Percentiles rank a stretch among this genome's conserved stretches.
These are phyloP conservation scores for Trichosporon asahii DNA, from an alignment of 1,284 basidiomycete genomes.

Conservation along the genomic window DNA sequence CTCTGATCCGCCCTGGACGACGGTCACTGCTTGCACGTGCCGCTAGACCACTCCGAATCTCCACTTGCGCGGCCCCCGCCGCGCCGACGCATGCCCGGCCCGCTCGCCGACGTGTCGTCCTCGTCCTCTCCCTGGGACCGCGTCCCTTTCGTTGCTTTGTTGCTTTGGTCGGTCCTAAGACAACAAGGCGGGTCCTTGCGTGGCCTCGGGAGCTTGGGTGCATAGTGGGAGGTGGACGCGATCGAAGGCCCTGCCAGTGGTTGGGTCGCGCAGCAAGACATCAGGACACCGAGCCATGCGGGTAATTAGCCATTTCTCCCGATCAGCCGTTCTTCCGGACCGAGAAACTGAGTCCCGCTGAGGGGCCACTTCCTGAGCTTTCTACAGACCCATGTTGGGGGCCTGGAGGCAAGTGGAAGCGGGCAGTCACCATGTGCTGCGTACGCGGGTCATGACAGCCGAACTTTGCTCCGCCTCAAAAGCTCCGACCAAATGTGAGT, in stretches of 20 bases:
- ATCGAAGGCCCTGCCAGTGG: not conserved
- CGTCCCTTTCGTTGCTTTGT: too few species aligned
- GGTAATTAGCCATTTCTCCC: not conserved
- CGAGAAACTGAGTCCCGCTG: not conserved
- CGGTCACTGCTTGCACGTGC: too few species aligned
- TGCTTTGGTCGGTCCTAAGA: not conserved
- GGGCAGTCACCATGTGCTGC: not conserved
- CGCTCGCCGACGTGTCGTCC: not conserved
- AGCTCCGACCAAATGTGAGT: too few species aligned
- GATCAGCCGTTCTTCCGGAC: not conserved
- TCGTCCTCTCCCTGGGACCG: too few species aligned
- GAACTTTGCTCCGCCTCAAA: not conserved
- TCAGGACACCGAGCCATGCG: not conserved
- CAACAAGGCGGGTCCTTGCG: not conserved
- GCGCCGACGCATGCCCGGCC: not conserved
- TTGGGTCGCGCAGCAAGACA: not conserved
- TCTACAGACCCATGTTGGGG: not conserved
- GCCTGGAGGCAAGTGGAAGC: not conserved
- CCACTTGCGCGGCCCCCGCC: not conserved
- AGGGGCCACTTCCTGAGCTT: not conserved
- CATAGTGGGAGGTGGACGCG: not conserved
- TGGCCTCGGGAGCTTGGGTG: not conserved
- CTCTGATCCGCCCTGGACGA: not conserved
- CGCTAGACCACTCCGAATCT: too few species aligned
- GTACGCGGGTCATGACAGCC: not conserved